Evolutionary conservation across 2,329 filamentous ascomycete genomes (phyloP), one percentile per base, ranked within the genome.

Genomic region (Amphichorda felina): DNA sequence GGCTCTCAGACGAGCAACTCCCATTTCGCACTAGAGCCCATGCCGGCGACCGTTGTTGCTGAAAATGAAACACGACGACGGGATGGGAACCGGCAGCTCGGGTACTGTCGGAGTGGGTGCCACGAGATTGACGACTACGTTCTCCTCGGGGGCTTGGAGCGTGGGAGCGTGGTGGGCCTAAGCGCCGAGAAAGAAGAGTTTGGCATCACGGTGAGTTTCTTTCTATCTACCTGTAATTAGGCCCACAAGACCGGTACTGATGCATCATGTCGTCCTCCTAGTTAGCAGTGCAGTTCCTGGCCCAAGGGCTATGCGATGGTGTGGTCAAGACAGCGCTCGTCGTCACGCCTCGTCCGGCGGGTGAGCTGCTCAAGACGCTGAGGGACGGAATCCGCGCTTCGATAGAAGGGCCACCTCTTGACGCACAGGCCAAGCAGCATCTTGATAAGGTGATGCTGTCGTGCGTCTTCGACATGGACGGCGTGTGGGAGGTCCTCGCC

Each of bases 401-500:
- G 44, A 47, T 61, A 5, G 40, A 10, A n/a, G 43, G 43, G 6
- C 33, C 44, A 4, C 41, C 41, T n/a, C n/a, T n/a, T 3, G 28
- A 25, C n/a, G 22, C 2, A 3, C 15, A 32, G 22, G 45, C 60
- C 19, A 56, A 49, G 35, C 43, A 46, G 3, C 60, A 57, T 38
- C 53, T 79, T 4, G 65, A 69, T 31, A 57, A 58, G 31, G 64
- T 76, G 4, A 61, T 65, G 22, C 58, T 79, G 19, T 69, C 70
- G 17, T 60, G 68, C 17, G 63, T 78, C 1, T 79, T 79, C 43
- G 72, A 76, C 40, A 43, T 74, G 9, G 63, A 75, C 31, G 75
- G 75, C 0, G 44, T 79, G 14, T 66, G 61, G 61, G 71, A 78
- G 47, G 71, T 71, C 1, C 44, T 79, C 24, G 52, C 48, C 2